A percentile compares a stretch with the other conserved stretches of the same genome.
phyloP scores from a whole-genome alignment of 2,329 filamentous ascomycete species.

The Stagonosporopsis cucurbitacearum region DNA sequence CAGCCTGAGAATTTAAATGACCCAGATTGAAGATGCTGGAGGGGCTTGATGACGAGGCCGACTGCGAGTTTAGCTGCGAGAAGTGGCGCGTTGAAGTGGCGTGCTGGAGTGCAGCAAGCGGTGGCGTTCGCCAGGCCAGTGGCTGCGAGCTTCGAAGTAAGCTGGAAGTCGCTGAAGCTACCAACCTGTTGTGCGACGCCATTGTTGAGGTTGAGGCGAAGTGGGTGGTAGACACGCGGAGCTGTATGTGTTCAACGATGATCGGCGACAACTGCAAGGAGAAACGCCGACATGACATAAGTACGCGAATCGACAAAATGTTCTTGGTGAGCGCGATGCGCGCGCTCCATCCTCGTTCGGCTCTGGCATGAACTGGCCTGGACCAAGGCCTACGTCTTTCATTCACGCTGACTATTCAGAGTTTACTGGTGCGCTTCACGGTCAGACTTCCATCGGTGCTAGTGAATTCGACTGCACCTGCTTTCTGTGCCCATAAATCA shows the following conservation, averaged over 20 bases:
- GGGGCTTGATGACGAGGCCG: constrained; percentile 31
- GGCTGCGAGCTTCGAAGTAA: constrained; percentile 33
- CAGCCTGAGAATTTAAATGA: constrained; percentile 31
- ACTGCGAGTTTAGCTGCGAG: constrained; percentile 40
- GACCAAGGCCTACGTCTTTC: no score
- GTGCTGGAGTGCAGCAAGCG: constrained; percentile 29
- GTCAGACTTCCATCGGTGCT: no score
- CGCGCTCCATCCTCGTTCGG: no score
- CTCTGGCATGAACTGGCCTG: no score
- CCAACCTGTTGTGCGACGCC: constrained; percentile 45
- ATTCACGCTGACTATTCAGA: no score
- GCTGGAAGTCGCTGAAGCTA: constrained; percentile 38
- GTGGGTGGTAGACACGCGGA: constrained; percentile 29
- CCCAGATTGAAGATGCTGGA: constrained; percentile 40
- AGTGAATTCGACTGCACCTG: no score
- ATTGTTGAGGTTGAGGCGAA: constrained; percentile 32
- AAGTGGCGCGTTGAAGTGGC: constrained; percentile 36
- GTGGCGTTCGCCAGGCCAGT: constrained; percentile 25
- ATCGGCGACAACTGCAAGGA: constrained; percentile 21
- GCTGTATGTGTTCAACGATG: constrained; percentile 25
- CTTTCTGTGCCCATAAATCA: no score
- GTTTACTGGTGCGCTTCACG: no score
- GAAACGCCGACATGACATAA: constrained; percentile 33
- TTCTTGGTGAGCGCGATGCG: not conserved
- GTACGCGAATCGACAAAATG: not conserved